phyloP scores from a whole-genome alignment of 129 eudicot species.

The Pseudognaphalium luteoalbum region DNA sequence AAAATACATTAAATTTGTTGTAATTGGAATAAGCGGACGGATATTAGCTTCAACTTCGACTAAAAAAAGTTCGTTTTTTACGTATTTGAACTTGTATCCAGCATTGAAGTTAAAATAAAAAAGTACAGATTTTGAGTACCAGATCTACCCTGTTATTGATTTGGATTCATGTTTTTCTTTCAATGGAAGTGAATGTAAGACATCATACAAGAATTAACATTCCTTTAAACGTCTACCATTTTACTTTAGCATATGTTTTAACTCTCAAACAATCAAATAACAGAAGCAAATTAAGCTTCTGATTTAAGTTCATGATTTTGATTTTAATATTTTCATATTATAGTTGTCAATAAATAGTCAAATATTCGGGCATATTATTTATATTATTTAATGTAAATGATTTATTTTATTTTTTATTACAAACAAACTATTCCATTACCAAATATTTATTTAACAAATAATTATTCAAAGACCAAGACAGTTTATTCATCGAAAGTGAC shows the following conservation, averaged over 20 bases:
- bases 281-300: background rate
- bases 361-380: no score
- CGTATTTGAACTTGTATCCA: background rate
- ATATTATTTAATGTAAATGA: no score
- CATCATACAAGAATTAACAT: background rate
- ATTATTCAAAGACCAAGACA: background rate
- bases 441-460: background rate
- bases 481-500: background rate
- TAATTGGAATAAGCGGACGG: conserved; percentile 9
- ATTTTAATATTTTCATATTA: no score
- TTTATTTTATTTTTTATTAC: background rate
- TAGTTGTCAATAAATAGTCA: no score
- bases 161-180: background rate
- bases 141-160: background rate
- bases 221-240: background rate
- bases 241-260: background rate
- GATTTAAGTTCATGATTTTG: no score
- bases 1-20: background rate
- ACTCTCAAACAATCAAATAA: background rate
- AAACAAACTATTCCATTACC: background rate
- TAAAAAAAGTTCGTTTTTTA: background rate
- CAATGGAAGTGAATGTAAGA: background rate
- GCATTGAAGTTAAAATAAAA: background rate
- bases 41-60: background rate
- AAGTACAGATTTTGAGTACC: background rate